Percentiles rank a stretch among this genome's conserved stretches.
Evolutionary conservation across 208 protist genomes (phyloP).

Genomic region (Leishmania major): DNA sequence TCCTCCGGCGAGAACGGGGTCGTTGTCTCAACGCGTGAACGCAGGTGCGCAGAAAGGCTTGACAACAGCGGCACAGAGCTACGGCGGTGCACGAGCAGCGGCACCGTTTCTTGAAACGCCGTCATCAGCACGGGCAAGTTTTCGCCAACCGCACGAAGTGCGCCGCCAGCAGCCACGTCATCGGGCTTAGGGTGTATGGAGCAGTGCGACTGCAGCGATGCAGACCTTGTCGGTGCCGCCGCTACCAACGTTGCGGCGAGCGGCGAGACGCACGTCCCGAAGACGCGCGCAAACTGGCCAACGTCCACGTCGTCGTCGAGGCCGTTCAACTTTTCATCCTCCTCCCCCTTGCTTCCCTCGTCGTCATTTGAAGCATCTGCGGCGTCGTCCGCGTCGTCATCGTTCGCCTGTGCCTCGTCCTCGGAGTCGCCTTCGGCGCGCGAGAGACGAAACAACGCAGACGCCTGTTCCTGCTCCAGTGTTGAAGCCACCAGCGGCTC

Average conservation of each 20-base stretch:
- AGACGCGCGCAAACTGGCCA: constrained; percentile 2
- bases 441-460: neutral
- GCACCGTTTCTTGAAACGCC: constrained; percentile 27
- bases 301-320: constrained; percentile 2
- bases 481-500: neutral
- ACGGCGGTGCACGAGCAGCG: constrained; percentile 21
- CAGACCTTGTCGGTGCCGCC: constrained; percentile 6
- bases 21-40: constrained; percentile 9
- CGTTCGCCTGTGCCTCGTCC: neutral
- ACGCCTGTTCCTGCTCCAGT: constrained; percentile 2
- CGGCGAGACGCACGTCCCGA: constrained; percentile 21
- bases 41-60: constrained; percentile 14
- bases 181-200: neutral
- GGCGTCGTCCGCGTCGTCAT: neutral
- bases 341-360: neutral
- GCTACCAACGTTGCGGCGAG: constrained; percentile 17
- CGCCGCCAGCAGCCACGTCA: neutral
- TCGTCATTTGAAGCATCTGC: neutral
- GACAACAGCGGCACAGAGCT: constrained; percentile 4
- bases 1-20: constrained; percentile 17
- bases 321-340: constrained; percentile 6
- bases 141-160: constrained; percentile 10
- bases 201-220: neutral
- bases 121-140: constrained; percentile 25
- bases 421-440: neutral